A percentile compares a stretch with the other conserved stretches of the same genome.
These are phyloP conservation scores for Lavandula angustifolia DNA, from an alignment of 257 asterid genomes.

Conservation along the genomic window DNA sequence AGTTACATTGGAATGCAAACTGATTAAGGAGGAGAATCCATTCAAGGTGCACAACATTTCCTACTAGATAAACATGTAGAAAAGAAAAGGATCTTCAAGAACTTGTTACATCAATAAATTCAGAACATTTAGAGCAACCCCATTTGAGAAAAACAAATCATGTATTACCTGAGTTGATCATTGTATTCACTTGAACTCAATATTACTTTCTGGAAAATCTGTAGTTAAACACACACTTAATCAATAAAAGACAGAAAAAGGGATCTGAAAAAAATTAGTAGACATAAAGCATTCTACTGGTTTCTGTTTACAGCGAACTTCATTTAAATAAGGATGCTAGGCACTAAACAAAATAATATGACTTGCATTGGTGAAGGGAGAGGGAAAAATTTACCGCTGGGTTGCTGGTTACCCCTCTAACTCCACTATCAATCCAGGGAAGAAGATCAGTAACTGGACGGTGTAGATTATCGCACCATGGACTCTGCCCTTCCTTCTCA, in stretches of 20 bases:
- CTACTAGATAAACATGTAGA: slow-evolving; percentile 10
- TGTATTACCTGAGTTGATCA: slow-evolving; percentile 82
- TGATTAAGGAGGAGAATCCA: neutral
- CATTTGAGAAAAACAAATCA: slow-evolving; percentile 14
- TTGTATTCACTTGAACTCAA: slow-evolving; percentile 95
- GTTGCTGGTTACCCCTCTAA: slow-evolving; percentile 97
- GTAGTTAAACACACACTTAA: slow-evolving; percentile 32
- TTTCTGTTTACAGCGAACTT: too few relatives aligned
- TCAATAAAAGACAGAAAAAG: neutral
- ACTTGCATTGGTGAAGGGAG: neutral
- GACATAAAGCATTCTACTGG: too few relatives aligned
- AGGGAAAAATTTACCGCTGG: slow-evolving; percentile 70
- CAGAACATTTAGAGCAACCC: slow-evolving; percentile 15
- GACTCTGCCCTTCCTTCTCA: slow-evolving; percentile 95
- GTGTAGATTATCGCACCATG: slow-evolving; percentile 95
- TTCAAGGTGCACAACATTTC: slow-evolving; percentile 2
- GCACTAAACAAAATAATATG: neutral
- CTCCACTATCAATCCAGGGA: slow-evolving; percentile 88
- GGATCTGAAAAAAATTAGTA: too few relatives aligned
- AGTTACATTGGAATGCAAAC: slow-evolving; percentile 18
- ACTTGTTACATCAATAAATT: neutral
- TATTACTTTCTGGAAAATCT: slow-evolving; percentile 99
- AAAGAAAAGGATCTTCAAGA: neutral
- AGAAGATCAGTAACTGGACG: slow-evolving; percentile 97
- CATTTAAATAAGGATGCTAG: too few relatives aligned